Evolutionary conservation across 768 basidiomycete species (phyloP).

Genomic region (Cantharellus cinnabarinus): DNA sequence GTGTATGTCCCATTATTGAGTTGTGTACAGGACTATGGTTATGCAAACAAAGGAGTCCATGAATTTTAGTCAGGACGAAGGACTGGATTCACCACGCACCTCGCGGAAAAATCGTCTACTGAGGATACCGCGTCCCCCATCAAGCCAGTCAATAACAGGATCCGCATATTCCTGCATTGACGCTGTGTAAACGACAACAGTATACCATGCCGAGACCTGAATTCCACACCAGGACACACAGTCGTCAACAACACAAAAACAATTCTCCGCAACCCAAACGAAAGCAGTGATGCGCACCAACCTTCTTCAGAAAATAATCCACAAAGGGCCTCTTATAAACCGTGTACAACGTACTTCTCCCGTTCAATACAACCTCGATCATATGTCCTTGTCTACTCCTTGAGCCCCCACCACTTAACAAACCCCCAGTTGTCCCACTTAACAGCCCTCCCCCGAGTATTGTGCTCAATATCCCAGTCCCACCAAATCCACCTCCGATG

Average conservation of each 20-base stretch:
- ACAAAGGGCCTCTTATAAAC: constrained; percentile 98
- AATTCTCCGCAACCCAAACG: background rate
- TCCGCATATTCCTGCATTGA: constrained; percentile 99
- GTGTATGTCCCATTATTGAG: constrained; percentile 85
- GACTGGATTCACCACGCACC: constrained; percentile 28
- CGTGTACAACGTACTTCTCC: constrained; percentile 80
- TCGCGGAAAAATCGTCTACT: constrained; percentile 80
- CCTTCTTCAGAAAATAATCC: constrained; percentile 83
- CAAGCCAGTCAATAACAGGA: constrained; percentile 98
- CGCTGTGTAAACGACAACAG: constrained; percentile 94
- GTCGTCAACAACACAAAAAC: background rate
- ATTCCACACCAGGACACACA: background rate
- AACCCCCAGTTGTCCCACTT: background rate
- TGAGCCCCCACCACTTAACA: background rate
- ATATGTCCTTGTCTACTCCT: constrained; percentile 58
- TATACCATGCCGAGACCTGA: constrained; percentile 98
- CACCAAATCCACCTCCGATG: constrained; percentile 20
- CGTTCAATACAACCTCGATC: constrained; percentile 83
- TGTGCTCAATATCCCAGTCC: constrained; percentile 7
- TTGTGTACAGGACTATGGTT: constrained; percentile 65
- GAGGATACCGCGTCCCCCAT: constrained; percentile 82
- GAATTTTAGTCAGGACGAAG: background rate
- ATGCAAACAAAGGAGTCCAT: background rate
- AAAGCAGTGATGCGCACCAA: constrained; percentile 14
- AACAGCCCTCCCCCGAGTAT: constrained; percentile 13